Evolutionary conservation across 495 filamentous ascomycete species (phyloP).

Genomic region (Astrocystis sublimbata): DNA sequence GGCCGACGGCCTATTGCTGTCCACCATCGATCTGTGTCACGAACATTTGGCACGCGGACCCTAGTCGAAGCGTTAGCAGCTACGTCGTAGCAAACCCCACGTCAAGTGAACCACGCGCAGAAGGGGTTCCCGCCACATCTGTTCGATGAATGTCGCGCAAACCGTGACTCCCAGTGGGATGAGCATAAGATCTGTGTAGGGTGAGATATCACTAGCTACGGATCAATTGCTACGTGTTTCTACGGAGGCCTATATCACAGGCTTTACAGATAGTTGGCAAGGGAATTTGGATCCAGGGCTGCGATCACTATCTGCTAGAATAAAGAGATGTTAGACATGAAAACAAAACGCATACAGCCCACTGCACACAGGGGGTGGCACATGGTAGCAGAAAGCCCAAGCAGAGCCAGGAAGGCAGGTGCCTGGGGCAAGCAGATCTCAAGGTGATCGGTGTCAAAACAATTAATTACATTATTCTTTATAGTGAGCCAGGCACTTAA

Average conservation of each 20-base stretch:
- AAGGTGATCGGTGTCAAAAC: neutral
- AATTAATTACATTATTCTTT: neutral
- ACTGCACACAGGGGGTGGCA: conserved; percentile 33
- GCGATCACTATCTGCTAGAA: conserved; percentile 21
- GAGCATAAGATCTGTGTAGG: conserved; percentile 20
- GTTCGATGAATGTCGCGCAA: conserved; percentile 11
- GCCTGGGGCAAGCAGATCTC: conserved; percentile 12
- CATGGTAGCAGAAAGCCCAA: conserved; percentile 33
- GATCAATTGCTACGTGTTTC: neutral
- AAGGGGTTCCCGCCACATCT: conserved; percentile 3
- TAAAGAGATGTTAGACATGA: conserved; percentile 17
- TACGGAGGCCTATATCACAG: neutral
- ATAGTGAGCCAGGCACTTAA: neutral
- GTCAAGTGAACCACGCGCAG: neutral
- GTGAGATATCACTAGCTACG: conserved; percentile 12
- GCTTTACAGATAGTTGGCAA: neutral
- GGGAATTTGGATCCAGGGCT: neutral
- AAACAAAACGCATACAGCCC: conserved; percentile 32
- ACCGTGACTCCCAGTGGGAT: conserved; percentile 10
- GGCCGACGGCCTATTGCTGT: neutral
- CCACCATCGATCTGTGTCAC: neutral
- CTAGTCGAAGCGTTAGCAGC: neutral
- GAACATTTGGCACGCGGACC: neutral
- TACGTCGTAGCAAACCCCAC: conserved; percentile 1
- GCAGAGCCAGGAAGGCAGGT: conserved; percentile 20